These are phyloP conservation scores for Colletotrichum sp. DNA, from an alignment of 2,329 filamentous ascomycete species.

Conservation along the genomic window DNA sequence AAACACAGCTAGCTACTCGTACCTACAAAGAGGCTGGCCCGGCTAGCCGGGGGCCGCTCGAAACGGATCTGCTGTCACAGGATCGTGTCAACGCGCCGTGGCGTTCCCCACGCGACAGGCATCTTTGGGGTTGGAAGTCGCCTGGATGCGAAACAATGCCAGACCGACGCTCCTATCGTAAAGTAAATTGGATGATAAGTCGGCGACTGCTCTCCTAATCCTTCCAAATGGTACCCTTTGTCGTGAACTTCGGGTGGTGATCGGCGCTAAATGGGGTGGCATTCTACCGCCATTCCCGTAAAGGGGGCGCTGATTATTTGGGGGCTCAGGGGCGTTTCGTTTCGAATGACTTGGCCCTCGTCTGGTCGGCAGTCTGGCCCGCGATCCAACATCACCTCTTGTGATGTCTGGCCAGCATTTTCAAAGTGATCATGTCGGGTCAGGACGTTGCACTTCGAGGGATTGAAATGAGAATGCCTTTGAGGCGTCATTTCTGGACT, in stretches of 20 bases:
- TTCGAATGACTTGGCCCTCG: background rate
- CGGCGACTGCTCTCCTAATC: background rate
- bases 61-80: slow-evolving; percentile 19
- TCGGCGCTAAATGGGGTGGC: background rate
- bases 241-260: background rate
- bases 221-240: background rate
- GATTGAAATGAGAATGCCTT: background rate
- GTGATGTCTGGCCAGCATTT: too few species aligned
- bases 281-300: background rate
- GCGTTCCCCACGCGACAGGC: background rate
- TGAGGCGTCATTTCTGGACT: background rate
- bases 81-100: slow-evolving; percentile 12
- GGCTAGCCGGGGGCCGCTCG: background rate
- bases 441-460: background rate
- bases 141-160: background rate
- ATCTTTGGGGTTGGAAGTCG: background rate
- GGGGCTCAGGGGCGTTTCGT: background rate
- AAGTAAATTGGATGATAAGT: background rate
- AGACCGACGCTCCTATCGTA: background rate
- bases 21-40: background rate
- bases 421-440: too few species aligned
- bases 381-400: background rate
- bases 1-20: background rate
- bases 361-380: background rate
- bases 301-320: background rate